phyloP scores from a whole-genome alignment of 1,284 basidiomycete species.

The Ganoderma boninense region DNA sequence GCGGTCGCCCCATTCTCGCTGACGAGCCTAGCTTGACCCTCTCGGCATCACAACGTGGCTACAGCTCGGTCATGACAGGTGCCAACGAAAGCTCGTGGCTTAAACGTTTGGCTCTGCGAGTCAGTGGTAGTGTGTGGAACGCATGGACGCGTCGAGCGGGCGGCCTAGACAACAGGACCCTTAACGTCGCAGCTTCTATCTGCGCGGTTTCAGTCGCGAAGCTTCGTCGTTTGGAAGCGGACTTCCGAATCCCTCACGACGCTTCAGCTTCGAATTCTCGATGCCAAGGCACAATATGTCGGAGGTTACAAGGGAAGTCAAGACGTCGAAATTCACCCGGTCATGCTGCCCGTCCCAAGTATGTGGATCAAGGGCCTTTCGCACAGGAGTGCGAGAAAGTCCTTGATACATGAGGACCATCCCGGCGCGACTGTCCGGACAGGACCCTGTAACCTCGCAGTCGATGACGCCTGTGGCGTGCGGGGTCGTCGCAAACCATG shows the following conservation, averaged over 20 bases:
- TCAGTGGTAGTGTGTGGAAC: neutral
- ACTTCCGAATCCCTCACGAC: neutral
- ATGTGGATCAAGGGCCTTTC: neutral
- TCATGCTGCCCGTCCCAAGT: neutral
- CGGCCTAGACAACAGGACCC: neutral
- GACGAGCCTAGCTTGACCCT: neutral
- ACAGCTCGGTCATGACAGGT: neutral
- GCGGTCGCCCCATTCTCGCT: neutral
- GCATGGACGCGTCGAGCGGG: neutral
- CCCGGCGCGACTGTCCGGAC: neutral
- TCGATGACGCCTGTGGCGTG: slow-evolving; percentile 1
- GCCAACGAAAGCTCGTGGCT: neutral
- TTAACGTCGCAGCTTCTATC: neutral
- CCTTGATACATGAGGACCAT: neutral
- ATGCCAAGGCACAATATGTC: neutral
- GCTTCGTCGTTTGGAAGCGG: neutral
- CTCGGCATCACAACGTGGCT: neutral
- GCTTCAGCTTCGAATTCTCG: neutral
- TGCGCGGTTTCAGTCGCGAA: neutral
- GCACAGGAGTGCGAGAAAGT: neutral
- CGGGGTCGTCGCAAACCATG: neutral
- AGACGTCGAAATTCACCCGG: neutral
- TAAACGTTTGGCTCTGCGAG: slow-evolving; percentile 1
- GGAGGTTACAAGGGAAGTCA: neutral
- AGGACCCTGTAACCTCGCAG: neutral